Evolutionary conservation across 225 moss, liverwort and hornwort species (phyloP).

Genomic region (Neckera pumila): DNA sequence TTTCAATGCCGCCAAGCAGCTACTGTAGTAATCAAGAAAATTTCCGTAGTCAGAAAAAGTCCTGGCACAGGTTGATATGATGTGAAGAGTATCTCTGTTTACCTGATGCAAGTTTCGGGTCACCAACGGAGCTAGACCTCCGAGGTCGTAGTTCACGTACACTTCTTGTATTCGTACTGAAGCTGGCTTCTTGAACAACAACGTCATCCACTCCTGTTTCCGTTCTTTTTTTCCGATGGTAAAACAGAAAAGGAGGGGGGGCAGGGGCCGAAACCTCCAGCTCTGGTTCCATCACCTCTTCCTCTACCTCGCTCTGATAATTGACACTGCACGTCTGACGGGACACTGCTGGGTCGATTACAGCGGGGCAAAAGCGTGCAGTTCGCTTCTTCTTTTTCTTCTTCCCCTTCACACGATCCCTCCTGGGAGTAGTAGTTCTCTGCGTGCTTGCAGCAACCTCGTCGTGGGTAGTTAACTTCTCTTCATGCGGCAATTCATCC

Average conservation of each 20-base stretch:
- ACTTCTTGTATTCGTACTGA: not conserved
- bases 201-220: not conserved
- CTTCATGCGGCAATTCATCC: not conserved
- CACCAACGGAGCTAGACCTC: slow-evolving; percentile 1
- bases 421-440: not conserved
- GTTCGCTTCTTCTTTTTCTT: not conserved
- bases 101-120: slow-evolving; percentile 7
- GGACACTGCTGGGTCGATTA: not conserved
- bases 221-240: slow-evolving; percentile 20
- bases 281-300: not conserved
- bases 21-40: not conserved
- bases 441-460: not conserved
- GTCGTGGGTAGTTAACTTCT: not conserved
- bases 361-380: not conserved
- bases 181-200: not conserved
- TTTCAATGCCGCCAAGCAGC: not conserved
- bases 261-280: not conserved
- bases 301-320: slow-evolving; percentile 35
- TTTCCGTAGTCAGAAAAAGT: not conserved
- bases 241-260: slow-evolving; percentile 23
- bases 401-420: not conserved
- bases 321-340: slow-evolving; percentile 27
- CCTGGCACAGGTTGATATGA: not conserved
- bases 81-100: not conserved
- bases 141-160: slow-evolving; percentile 20